Percentiles rank a stretch among this genome's conserved stretches.
phyloP scores from a whole-genome alignment of 768 basidiomycete genomes.

The Gyrodon lividus region DNA sequence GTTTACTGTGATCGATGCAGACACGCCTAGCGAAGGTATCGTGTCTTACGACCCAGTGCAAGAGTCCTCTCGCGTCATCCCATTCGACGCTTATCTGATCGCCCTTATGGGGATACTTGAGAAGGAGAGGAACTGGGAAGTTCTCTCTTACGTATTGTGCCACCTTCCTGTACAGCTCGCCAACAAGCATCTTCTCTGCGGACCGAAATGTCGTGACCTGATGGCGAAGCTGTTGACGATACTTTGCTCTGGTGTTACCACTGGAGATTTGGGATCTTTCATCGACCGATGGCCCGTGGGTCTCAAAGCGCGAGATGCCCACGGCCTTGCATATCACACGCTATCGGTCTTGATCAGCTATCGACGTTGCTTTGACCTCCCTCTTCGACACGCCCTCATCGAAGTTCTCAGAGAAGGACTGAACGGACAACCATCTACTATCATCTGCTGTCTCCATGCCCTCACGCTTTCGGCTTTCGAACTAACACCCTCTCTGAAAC shows the following conservation, averaged over 20 bases:
- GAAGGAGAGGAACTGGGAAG: conserved; percentile 84
- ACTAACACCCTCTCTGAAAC: conserved; percentile 76
- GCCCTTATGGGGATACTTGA: conserved; percentile 65
- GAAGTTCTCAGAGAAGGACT: conserved; percentile 72
- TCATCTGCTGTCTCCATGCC: conserved; percentile 88
- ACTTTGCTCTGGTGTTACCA: conserved; percentile 65
- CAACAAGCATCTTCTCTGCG: conserved; percentile 97
- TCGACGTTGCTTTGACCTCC: conserved; percentile 68
- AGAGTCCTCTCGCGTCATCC: conserved; percentile 51
- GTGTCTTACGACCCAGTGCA: conserved; percentile 60
- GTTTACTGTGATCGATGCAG: conserved; percentile 52
- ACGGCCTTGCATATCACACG: conserved; percentile 84
- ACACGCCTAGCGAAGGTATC: conserved; percentile 66
- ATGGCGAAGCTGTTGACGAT: conserved; percentile 62
- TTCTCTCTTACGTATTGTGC: conserved; percentile 87
- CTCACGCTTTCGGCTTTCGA: conserved; percentile 88
- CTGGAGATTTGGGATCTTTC: conserved; percentile 52
- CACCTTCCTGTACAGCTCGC: conserved; percentile 88
- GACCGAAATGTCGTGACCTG: conserved; percentile 68
- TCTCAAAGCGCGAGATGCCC: conserved; percentile 76
- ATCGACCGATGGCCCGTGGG: conserved; percentile 59
- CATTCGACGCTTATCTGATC: conserved; percentile 71
- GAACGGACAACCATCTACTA: conserved; percentile 67
- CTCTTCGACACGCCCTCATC: conserved; percentile 66
- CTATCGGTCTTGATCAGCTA: conserved; percentile 89